Conservation (phyloP, 2,329 filamentous ascomycete genomes). For the Alternaria gansuensis region DNA sequence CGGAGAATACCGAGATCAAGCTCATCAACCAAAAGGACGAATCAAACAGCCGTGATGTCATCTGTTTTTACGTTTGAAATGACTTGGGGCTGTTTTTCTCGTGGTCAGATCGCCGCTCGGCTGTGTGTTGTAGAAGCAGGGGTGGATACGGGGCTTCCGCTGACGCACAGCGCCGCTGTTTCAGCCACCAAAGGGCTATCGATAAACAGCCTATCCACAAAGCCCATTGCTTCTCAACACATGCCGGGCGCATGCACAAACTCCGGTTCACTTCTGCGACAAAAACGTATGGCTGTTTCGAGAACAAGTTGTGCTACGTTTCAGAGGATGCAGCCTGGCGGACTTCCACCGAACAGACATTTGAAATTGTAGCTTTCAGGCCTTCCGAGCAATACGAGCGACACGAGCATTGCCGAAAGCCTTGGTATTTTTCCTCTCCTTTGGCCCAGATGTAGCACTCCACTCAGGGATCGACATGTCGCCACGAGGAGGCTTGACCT, state of each 20-base stretch:
- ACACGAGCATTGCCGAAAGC: constrained; percentile 12
- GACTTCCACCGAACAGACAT: constrained; percentile 3
- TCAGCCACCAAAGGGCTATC: constrained; percentile 30
- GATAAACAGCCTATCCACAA: constrained; percentile 27
- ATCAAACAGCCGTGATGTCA: constrained; percentile 20
- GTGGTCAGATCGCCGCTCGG: constrained; percentile 24
- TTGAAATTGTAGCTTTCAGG: not conserved
- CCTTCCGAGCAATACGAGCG: constrained; percentile 10
- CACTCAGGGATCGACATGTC: constrained; percentile 6
- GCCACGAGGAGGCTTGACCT: constrained; percentile 7
- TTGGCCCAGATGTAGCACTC: constrained; percentile 6
- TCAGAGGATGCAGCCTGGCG: constrained; percentile 8
- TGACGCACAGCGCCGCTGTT: constrained; percentile 29
- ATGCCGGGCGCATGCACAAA: constrained; percentile 11
- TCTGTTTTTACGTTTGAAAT: constrained; percentile 22
- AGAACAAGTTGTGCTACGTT: constrained; percentile 13
- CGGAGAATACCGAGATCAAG: constrained; percentile 17
- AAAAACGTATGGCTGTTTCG: constrained; percentile 10
- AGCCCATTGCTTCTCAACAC: constrained; percentile 24
- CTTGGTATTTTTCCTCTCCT: constrained; percentile 5
- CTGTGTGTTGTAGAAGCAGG: constrained; percentile 18
- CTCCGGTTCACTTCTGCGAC: constrained; percentile 10
- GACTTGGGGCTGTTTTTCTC: constrained; percentile 12
- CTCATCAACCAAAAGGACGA: constrained; percentile 18
- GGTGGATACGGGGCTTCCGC: constrained; percentile 18